Base-by-base conservation (phyloP, 768 basidiomycete species). In the Phlebiopsis flavidoalba region DNA sequence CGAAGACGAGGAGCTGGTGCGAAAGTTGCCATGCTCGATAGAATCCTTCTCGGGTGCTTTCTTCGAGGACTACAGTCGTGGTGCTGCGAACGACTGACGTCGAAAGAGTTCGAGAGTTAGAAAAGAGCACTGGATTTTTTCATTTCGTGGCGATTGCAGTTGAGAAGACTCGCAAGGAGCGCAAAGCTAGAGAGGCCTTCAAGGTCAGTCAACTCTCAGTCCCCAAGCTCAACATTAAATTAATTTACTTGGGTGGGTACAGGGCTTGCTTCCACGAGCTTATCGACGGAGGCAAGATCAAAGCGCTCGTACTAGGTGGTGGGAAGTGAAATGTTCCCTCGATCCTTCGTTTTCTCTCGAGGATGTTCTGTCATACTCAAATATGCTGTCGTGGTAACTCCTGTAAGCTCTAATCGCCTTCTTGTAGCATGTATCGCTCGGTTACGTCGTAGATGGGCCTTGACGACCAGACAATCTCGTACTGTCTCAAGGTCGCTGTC, bases 401-500 rank as follows among this genome's bases (percentile, higher is more conserved):
- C 92, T 8, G 97, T 97, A 14, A n/a, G n/a, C n/a, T 96, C 94
- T 1, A 95, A 91, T 65, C 95, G 96, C 0, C 80, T 99, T n/a
- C n/a, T n/a, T n/a, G n/a, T n/a, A n/a, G n/a, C n/a, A n/a, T n/a
- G n/a, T n/a, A n/a, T n/a, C n/a, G n/a, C n/a, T 97, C 75, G 97
- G 95, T 93, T 96, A 98, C 73, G 71, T 82, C 10, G 88, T 97
- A 49, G 97, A 99, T 72, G 80, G 78, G 46, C 80, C n/a, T 97
- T 2, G n/a, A n/a, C n/a, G 95, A 94, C 68, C 91, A 95, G 69
- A 82, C 86, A 64, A n/a, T n/a, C 81, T 96, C 17, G 93, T n/a
- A n/a, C n/a, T n/a, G 95, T 62, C 80, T 81, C 19, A 91, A 91
- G 69, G 86, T 91, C 17, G 79, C 79, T n/a, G 67, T 83, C 33